Base-by-base conservation (phyloP, 805 yeast species). In the Kodamaea nitidulidarum region DNA sequence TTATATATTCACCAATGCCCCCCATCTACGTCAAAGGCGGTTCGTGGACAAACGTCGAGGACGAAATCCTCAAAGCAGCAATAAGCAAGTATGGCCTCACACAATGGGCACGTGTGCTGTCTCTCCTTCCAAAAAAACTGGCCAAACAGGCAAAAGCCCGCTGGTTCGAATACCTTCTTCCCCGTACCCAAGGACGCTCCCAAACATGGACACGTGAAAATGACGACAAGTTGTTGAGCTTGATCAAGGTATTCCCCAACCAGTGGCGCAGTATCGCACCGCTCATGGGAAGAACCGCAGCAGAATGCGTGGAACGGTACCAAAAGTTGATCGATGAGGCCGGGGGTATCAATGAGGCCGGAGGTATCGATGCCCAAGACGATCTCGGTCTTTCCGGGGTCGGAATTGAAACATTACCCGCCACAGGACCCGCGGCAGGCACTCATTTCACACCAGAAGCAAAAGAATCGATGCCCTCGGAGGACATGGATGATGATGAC, bases 251-350 rank as follows among this genome's bases (percentile, higher is more conserved):
- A 24, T 63, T 90, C 48, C 97, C 98, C 1, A 88, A 90, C 45
- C 97, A 90, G 61, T 91, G 98, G 98, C 75, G 95, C 33, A 79
- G 93, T 1, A 85, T 93, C n/a, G 84, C 95, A 1, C 77, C 85
- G 5, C 58, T 81, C 7, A 66, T 90, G 58, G 88, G 90, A 0
- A 67, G 97, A 43, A 86, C 97, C 0, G 91, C 96, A 0, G 80
- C 86, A 10, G 84, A 84, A 43, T 87, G 95, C 60, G 77, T 87
- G 7, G 95, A 88, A 47, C 65, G 97, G 40, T 91, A 88, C 55
- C 95, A 86, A 54, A 71, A 68, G 46, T 65, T 88, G 15, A 56
- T 88, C 12, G 81, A 78, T 36, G 81, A 75, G 36, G 70, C 69
- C 3, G 46, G 48, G 7, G 49, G 40, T 4, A 49, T 32, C 7